Percentiles rank a stretch among this genome's conserved stretches.
Conservation (phyloP, 192 early-diverging fungal genomes). For the Backusella mclennaniae region DNA sequence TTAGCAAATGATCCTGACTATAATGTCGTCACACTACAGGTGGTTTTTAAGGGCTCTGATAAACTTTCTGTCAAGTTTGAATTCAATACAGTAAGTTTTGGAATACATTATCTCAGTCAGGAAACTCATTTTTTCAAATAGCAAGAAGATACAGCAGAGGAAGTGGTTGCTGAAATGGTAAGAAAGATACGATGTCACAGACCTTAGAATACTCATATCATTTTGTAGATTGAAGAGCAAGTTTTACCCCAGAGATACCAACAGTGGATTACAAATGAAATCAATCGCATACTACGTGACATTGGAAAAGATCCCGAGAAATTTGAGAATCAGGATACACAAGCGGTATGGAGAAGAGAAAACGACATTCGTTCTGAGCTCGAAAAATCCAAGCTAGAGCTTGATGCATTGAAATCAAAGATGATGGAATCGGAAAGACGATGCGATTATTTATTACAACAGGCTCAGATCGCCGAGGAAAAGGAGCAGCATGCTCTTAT, state of each 20-base stretch:
- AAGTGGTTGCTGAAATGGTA: slow-evolving; percentile 80
- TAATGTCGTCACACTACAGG: slow-evolving; percentile 66
- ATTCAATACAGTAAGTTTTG: slow-evolving; percentile 54
- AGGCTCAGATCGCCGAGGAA: slow-evolving; percentile 22
- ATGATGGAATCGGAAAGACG: slow-evolving; percentile 17
- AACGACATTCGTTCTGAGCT: slow-evolving; percentile 34
- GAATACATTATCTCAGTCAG: background rate
- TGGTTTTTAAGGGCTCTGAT: slow-evolving; percentile 75
- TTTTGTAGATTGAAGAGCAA: slow-evolving; percentile 64
- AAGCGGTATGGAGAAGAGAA: slow-evolving; percentile 35
- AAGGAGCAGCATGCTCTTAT: slow-evolving; percentile 16
- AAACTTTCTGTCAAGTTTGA: slow-evolving; percentile 77
- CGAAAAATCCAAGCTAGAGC: slow-evolving; percentile 18
- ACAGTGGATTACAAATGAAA: slow-evolving; percentile 71
- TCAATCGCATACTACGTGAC: slow-evolving; percentile 73
- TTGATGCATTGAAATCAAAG: background rate
- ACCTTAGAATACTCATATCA: background rate
- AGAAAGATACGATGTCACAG: background rate
- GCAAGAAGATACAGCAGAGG: slow-evolving; percentile 74
- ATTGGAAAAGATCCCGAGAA: slow-evolving; percentile 56
- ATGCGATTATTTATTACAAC: slow-evolving; percentile 16
- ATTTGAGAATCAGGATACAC: slow-evolving; percentile 53
- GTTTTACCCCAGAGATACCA: slow-evolving; percentile 67
- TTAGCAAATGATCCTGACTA: slow-evolving; percentile 53
- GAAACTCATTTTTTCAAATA: background rate